phyloP scores from a whole-genome alignment of 2,329 filamentous ascomycete genomes.

The Claviceps sp. region DNA sequence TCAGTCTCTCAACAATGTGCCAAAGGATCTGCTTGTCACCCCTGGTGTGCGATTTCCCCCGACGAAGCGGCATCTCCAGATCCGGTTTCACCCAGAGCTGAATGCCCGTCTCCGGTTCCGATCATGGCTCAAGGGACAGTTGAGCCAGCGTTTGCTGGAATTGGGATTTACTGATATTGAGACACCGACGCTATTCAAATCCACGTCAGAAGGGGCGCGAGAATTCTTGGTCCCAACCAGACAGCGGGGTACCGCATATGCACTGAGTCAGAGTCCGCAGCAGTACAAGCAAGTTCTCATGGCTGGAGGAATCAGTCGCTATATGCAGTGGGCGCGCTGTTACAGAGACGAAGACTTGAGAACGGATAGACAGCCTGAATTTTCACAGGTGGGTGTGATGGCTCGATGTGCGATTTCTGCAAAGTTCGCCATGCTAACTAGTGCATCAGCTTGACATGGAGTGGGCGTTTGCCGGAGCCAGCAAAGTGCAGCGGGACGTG shows the following conservation, averaged over 20 bases:
- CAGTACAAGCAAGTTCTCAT: constrained; percentile 98
- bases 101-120: constrained; percentile 58
- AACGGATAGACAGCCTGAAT: constrained; percentile 89
- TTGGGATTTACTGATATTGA: constrained; percentile 67
- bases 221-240: constrained; percentile 91
- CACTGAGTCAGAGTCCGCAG: constrained; percentile 88
- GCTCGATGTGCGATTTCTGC: background rate
- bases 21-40: constrained; percentile 60
- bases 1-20: constrained; percentile 20
- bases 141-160: constrained; percentile 39
- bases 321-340: constrained; percentile 88
- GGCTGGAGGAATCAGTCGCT: constrained; percentile 69
- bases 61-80: constrained; percentile 67
- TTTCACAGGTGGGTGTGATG: constrained; percentile 55
- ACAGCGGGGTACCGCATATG: constrained; percentile 64
- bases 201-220: constrained; percentile 85
- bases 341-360: constrained; percentile 91
- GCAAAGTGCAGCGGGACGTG: constrained; percentile 20
- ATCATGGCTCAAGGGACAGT: constrained; percentile 39
- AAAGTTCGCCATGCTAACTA: background rate
- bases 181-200: constrained; percentile 92
- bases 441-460: constrained; percentile 67
- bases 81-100: constrained; percentile 60
- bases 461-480: constrained; percentile 65
- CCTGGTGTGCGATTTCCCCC: constrained; percentile 60